phyloP scores from a whole-genome alignment of 345 rosid genomes.

The Diplotaxis tenuifolia region DNA sequence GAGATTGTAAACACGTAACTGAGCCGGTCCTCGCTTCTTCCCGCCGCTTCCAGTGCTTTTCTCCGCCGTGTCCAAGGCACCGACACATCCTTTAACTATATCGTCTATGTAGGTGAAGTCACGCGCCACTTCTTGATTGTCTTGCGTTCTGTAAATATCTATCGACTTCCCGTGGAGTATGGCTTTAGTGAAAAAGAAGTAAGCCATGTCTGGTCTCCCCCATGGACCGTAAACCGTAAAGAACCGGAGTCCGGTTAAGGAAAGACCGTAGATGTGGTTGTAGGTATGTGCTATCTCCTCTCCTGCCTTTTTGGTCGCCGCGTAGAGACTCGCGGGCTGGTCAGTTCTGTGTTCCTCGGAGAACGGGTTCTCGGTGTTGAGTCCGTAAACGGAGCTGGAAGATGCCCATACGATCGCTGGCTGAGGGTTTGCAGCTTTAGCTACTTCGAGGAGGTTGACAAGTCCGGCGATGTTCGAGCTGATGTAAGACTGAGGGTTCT shows the following conservation, averaged over 20 bases:
- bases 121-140: conserved; percentile 78
- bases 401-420: conserved; percentile 89
- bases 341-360: conserved; percentile 74
- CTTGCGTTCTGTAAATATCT: conserved; percentile 62
- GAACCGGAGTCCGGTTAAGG: conserved; percentile 74
- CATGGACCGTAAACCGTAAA: conserved; percentile 86
- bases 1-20: conserved; percentile 65
- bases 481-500: conserved; percentile 80
- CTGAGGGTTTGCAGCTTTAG: conserved; percentile 70
- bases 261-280: conserved; percentile 79
- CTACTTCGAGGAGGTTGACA: conserved; percentile 66
- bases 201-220: conserved; percentile 97
- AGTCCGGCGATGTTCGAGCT: conserved; percentile 80
- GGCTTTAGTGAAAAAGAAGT: conserved; percentile 79
- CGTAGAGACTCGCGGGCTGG: conserved; percentile 84
- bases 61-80: conserved; percentile 75
- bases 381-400: conserved; percentile 83
- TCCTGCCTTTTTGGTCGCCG: conserved; percentile 81
- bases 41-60: conserved; percentile 85
- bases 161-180: conserved; percentile 67
- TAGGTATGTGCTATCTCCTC: conserved; percentile 86
- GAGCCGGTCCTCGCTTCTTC: conserved; percentile 61
- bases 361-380: conserved; percentile 79
- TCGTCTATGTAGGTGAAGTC: conserved; percentile 93
- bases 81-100: conserved; percentile 75